phyloP scores from a whole-genome alignment of 129 eudicot species.

The Arctium minus region DNA sequence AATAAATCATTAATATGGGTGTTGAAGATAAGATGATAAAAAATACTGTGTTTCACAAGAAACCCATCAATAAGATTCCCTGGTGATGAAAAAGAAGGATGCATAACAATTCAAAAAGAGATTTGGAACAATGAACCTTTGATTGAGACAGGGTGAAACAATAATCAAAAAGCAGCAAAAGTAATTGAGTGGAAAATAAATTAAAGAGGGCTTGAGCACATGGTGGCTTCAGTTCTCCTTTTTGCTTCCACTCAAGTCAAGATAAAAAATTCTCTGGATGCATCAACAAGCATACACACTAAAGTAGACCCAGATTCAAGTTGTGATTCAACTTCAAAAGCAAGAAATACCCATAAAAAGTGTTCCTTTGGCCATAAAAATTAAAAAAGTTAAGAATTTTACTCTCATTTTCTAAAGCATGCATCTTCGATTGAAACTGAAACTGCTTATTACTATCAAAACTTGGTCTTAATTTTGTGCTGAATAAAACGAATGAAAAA shows the following conservation, averaged over 20 bases:
- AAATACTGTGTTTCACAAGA: slow-evolving; percentile 5
- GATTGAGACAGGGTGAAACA: slow-evolving; percentile 17
- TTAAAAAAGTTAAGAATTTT: not conserved
- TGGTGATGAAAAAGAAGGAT: slow-evolving; percentile 16
- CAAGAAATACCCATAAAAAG: slow-evolving; percentile 22
- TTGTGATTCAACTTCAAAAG: slow-evolving; percentile 24
- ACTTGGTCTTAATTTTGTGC: not conserved
- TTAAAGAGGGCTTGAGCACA: slow-evolving; percentile 24
- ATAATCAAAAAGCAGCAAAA: slow-evolving; percentile 5
- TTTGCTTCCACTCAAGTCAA: slow-evolving; percentile 9
- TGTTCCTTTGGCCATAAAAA: slow-evolving; percentile 7
- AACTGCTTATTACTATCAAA: not conserved
- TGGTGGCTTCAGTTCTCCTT: slow-evolving; percentile 25
- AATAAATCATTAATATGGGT: slow-evolving; percentile 11
- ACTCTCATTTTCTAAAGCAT: not conserved
- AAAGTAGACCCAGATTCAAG: slow-evolving; percentile 33
- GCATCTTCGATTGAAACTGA: not conserved
- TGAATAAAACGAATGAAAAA: not conserved
- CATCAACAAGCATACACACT: slow-evolving; percentile 22
- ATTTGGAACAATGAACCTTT: slow-evolving; percentile 23
- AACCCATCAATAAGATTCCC: slow-evolving; percentile 22
- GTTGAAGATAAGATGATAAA: slow-evolving; percentile 24
- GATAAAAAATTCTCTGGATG: not conserved
- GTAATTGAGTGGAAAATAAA: slow-evolving; percentile 1
- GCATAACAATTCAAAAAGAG: slow-evolving; percentile 6